phyloP scores from a whole-genome alignment of 305 asterid species.

The Fraxinus latifolia region DNA sequence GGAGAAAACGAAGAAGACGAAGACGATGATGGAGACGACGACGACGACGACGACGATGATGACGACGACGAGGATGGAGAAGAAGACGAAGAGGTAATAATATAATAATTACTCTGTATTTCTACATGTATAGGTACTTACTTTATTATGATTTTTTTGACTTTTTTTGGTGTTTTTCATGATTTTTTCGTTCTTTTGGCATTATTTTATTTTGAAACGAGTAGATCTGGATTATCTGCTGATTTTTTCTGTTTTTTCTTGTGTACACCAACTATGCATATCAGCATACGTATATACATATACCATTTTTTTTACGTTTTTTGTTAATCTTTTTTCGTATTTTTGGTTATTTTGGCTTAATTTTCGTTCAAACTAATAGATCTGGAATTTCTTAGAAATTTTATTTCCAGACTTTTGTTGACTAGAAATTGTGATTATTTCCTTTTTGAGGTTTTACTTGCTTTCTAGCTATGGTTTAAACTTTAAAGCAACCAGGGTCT shows the following conservation, averaged over 20 bases:
- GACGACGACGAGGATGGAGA: constrained; percentile 42
- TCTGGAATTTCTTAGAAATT: not conserved
- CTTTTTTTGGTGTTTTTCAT: not conserved
- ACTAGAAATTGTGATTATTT: not conserved
- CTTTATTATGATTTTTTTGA: not conserved
- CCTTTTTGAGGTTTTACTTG: not conserved
- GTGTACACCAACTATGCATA: not conserved
- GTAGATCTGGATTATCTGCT: constrained; percentile 15
- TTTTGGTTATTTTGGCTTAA: not conserved
- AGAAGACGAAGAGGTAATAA: constrained; percentile 45
- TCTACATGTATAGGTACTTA: not conserved
- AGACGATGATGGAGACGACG: constrained; percentile 48
- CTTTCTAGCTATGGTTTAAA: not conserved
- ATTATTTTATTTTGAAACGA: not conserved
- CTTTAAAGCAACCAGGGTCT: not conserved
- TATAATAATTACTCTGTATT: not conserved
- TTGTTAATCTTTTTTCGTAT: not conserved
- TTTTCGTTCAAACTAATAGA: constrained; percentile 8
- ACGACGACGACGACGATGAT: constrained; percentile 37
- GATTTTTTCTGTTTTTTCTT: not conserved
- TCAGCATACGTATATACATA: not conserved
- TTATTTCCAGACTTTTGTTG: not conserved
- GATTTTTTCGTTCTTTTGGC: not conserved
- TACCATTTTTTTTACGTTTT: not conserved
- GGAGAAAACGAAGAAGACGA: constrained; percentile 44